These are phyloP conservation scores for Ascochyta viciae-villosae DNA, from an alignment of 2,329 filamentous ascomycete species.

Conservation along the genomic window DNA sequence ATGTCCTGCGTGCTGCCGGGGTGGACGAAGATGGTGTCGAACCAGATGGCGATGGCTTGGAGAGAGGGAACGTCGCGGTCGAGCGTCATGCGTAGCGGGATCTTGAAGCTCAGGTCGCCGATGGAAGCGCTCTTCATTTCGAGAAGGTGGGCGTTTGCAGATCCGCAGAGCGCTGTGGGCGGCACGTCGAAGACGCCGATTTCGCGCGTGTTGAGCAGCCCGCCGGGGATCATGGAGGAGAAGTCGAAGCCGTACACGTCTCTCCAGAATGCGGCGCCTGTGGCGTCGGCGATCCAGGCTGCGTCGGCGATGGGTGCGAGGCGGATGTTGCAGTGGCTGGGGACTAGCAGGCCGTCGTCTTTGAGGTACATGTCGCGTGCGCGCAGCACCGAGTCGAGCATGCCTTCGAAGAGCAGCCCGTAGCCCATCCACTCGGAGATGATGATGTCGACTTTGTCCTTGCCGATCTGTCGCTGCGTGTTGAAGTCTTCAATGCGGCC, in stretches of 20 bases:
- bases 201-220: slow-evolving; percentile 71
- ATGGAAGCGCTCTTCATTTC: slow-evolving; percentile 76
- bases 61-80: slow-evolving; percentile 69
- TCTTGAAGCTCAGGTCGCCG: slow-evolving; percentile 77
- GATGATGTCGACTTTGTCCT: slow-evolving; percentile 82
- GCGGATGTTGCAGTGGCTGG: slow-evolving; percentile 83
- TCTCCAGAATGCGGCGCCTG: slow-evolving; percentile 77
- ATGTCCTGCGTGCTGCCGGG: slow-evolving; percentile 47
- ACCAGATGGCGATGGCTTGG: slow-evolving; percentile 93
- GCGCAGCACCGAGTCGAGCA: slow-evolving; percentile 91
- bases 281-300: slow-evolving; percentile 78
- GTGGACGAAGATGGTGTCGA: slow-evolving; percentile 88
- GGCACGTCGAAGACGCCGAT: slow-evolving; percentile 45
- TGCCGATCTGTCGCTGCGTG: slow-evolving; percentile 61
- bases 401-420: slow-evolving; percentile 89
- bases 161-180: slow-evolving; percentile 51
- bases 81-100: slow-evolving; percentile 69
- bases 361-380: slow-evolving; percentile 87
- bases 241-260: slow-evolving; percentile 96
- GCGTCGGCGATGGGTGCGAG: slow-evolving; percentile 80
- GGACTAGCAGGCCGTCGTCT: slow-evolving; percentile 81
- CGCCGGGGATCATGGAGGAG: slow-evolving; percentile 83
- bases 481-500: slow-evolving; percentile 88
- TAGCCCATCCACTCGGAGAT: slow-evolving; percentile 99
- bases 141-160: slow-evolving; percentile 73